Conservation (phyloP, 345 rosid species). For the Pistacia integerrima region DNA sequence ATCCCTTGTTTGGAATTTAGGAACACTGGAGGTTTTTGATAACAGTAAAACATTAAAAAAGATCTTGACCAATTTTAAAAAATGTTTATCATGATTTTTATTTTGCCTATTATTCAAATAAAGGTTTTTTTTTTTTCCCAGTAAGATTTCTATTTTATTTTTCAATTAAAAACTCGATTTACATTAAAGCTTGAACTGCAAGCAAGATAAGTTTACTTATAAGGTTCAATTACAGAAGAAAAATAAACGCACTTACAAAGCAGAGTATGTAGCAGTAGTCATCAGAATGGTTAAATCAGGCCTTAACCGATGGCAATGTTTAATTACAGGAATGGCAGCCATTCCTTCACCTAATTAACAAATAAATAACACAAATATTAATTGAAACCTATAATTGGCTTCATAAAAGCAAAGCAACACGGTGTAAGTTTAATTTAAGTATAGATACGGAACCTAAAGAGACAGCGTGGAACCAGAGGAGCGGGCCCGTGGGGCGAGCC, state of each 20-base stretch:
- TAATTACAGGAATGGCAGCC: slow-evolving; percentile 88
- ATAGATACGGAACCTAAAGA: slow-evolving; percentile 54
- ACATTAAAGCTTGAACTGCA: neutral
- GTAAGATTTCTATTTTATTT: too few relatives aligned
- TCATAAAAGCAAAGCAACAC: neutral
- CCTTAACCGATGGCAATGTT: slow-evolving; percentile 46
- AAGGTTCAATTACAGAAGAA: slow-evolving; percentile 10
- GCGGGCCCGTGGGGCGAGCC: slow-evolving; percentile 66
- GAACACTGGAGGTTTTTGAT: neutral
- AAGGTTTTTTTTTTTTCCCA: neutral
- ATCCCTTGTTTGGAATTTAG: neutral
- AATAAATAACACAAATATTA: neutral
- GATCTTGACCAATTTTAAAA: neutral
- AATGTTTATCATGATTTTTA: neutral
- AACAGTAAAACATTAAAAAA: neutral
- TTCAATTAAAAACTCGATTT: neutral
- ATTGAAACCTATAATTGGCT: neutral
- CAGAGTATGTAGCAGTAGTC: slow-evolving; percentile 76
- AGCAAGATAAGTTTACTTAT: neutral
- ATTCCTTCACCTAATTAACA: slow-evolving; percentile 82
- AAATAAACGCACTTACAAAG: slow-evolving; percentile 50
- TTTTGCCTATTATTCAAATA: neutral
- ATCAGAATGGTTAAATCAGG: slow-evolving; percentile 67
- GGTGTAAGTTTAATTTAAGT: neutral
- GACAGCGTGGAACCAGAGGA: slow-evolving; percentile 94